Conservation (phyloP, 768 basidiomycete genomes). For the Suillus luteus region DNA sequence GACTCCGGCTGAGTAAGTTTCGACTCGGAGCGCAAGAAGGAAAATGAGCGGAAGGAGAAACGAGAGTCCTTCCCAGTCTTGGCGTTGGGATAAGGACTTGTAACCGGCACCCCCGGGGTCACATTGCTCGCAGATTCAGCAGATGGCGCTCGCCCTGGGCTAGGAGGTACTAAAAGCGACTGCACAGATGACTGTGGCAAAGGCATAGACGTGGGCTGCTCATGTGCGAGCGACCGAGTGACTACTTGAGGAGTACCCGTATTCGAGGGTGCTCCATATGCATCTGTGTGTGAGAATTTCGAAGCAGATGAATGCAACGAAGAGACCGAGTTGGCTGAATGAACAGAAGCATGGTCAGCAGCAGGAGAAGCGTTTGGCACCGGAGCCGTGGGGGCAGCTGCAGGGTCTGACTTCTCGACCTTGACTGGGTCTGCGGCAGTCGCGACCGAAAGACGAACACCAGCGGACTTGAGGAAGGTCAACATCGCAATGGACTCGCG, state of each 20-base stretch:
- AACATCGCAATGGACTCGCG: constrained; percentile 20
- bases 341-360: constrained; percentile 1
- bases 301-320: constrained; percentile 20
- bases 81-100: constrained; percentile 9
- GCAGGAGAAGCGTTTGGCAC: not conserved
- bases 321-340: not conserved
- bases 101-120: constrained; percentile 15
- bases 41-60: constrained; percentile 50
- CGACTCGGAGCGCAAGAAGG: constrained; percentile 41
- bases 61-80: constrained; percentile 34
- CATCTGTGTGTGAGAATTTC: constrained; percentile 25
- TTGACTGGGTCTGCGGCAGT: constrained; percentile 8
- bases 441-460: constrained; percentile 11
- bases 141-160: constrained; percentile 9
- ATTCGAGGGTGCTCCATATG: constrained; percentile 19
- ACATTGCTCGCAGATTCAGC: constrained; percentile 15
- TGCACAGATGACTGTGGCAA: constrained; percentile 24
- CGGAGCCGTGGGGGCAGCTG: constrained; percentile 11
- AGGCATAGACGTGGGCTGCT: constrained; percentile 11
- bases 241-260: constrained; percentile 5
- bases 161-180: constrained; percentile 12
- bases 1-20: constrained; percentile 34
- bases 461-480: constrained; percentile 27
- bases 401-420: not conserved
- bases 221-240: constrained; percentile 1